Evolutionary conservation across 2,329 filamentous ascomycete species (phyloP), one percentile per base, ranked within the genome.

Genomic region (Colletotrichum truncatum): DNA sequence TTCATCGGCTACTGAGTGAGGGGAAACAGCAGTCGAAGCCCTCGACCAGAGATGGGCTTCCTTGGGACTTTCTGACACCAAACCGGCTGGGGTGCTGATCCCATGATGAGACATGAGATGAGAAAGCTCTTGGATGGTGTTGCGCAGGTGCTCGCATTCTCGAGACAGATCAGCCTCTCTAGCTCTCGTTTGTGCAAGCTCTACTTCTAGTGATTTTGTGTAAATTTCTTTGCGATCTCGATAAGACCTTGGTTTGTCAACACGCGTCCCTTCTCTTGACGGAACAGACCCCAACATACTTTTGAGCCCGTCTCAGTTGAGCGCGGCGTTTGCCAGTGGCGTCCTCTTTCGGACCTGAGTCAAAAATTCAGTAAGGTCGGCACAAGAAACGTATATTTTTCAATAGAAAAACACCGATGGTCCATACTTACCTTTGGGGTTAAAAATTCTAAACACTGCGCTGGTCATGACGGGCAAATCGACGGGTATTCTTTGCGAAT

Each of bases 361-460:
- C 25, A 30, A 30, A n/a, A 32, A 23, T 25, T 65, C 41, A 25
- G 58, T 21, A 10, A 53, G 36, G 10, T n/a, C 4, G 4, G 6
- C 16, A 30, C 11, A 8, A 28, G 10, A 16, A 7, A 9, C 14
- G 39, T 12, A 25, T 21, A 7, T 11, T 28, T 14, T 11, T n/a
- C n/a, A n/a, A n/a, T n/a, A n/a, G n/a, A n/a, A n/a, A n/a, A n/a
- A n/a, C n/a, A n/a, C n/a, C n/a, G 21, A 25, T 4, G 12, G 41
- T 43, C 18, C 41, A 10, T 8, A 28, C 36, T 39, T 1, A 75
- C 74, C 74, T 14, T 56, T 64, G 6, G 75, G 75, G 7, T 75
- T 77, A n/a, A 77, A 77, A 3, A 77, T 75, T 18, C 73, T 73
- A 26, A 77, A 77, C 26, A 77, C 74, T 16, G 45, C 49, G n/a